Evolutionary conservation across 2,329 filamentous ascomycete genomes (phyloP).

Genomic region (Xylariaceae sp.): DNA sequence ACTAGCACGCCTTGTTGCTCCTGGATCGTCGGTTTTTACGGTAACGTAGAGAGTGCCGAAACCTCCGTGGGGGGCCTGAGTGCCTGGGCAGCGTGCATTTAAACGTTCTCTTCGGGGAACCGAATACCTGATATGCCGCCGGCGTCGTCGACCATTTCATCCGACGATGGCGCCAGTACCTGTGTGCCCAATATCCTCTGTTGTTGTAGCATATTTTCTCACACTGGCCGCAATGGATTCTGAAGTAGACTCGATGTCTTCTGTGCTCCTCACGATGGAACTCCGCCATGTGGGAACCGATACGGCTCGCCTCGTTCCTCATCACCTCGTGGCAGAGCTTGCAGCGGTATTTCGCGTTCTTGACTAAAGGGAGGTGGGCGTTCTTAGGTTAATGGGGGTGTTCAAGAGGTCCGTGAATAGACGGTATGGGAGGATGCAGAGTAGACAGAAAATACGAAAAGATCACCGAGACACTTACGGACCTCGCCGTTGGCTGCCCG

Average conservation of each 20-base stretch:
- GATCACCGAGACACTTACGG: background rate
- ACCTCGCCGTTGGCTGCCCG: background rate
- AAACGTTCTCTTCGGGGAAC: background rate
- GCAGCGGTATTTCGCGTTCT: constrained; percentile 6
- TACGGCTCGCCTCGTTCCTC: background rate
- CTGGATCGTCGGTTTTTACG: background rate
- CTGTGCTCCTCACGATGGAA: constrained; percentile 2
- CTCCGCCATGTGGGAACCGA: constrained; percentile 1
- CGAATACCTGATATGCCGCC: background rate
- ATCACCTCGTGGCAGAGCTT: constrained; percentile 1
- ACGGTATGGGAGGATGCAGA: background rate
- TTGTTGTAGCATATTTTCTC: background rate
- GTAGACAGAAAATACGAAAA: background rate
- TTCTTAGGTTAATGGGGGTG: background rate
- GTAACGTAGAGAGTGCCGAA: background rate
- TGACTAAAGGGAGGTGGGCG: background rate
- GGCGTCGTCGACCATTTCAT: background rate
- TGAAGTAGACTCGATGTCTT: background rate
- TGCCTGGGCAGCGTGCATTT: background rate
- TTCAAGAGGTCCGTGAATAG: background rate
- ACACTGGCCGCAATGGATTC: background rate
- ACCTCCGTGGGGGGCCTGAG: background rate
- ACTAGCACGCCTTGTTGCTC: background rate
- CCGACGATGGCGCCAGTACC: background rate
- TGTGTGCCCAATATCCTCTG: background rate